Evolutionary conservation across 345 rosid species (phyloP).

Genomic region (Brassica rapa): DNA sequence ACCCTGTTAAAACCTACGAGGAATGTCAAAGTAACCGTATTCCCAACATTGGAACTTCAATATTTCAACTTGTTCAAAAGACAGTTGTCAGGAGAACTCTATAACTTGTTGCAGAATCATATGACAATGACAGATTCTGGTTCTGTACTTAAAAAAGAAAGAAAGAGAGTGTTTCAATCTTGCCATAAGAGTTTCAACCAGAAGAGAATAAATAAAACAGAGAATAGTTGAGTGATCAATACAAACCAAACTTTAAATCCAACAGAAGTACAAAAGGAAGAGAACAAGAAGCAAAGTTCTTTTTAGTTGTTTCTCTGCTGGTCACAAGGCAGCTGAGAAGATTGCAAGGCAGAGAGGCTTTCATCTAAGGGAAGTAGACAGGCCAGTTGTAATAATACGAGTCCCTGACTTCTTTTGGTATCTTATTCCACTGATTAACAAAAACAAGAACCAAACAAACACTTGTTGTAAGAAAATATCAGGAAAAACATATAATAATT

Average conservation of each 20-base stretch:
- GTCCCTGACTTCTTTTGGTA: constrained; percentile 70
- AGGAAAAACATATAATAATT: not conserved
- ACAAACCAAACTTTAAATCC: not conserved
- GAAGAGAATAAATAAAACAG: not conserved
- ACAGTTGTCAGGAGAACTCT: not conserved
- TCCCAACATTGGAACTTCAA: constrained; percentile 45
- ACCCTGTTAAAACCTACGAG: constrained; percentile 75
- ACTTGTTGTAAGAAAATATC: not conserved
- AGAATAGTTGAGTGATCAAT: constrained; percentile 7
- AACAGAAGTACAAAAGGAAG: constrained; percentile 12
- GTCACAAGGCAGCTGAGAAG: not conserved
- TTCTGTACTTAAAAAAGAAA: not conserved
- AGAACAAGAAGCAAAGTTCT: constrained; percentile 10
- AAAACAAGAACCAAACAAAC: constrained; percentile 22
- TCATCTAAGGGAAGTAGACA: constrained; percentile 65
- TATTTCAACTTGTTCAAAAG: not conserved
- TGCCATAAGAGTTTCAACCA: constrained; percentile 16
- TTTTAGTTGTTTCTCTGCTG: not conserved
- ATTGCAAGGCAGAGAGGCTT: not conserved
- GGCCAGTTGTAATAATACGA: constrained; percentile 86
- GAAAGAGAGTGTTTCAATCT: not conserved
- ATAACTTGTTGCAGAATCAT: constrained; percentile 18
- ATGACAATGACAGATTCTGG: not conserved
- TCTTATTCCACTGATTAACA: constrained; percentile 78
- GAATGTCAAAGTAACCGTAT: constrained; percentile 54